Base-by-base conservation (phyloP, 768 basidiomycete genomes). In the Xanthoconium purpureum region DNA sequence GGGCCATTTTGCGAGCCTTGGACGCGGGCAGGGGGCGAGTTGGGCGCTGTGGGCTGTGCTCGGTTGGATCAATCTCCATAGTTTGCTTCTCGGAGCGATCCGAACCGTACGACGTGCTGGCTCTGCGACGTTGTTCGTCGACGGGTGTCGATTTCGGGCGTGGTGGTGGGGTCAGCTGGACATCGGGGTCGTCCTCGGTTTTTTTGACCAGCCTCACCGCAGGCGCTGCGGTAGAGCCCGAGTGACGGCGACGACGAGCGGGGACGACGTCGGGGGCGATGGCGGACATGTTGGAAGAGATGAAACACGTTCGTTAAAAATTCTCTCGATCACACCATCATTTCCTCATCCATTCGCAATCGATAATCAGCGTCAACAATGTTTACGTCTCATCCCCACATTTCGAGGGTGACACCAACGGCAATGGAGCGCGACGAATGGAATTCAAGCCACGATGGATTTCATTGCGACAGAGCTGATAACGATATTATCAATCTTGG, bases 391-490 rank as follows among this genome's bases (percentile, higher is more conserved):
- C 24, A 24, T 24, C 24, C 24, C 24, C 4, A 24, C 24, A n/a
- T 24, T 24, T 24, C 24, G 24, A 4, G 24, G 24, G 24, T 24
- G 24, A 24, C 24, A 35, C 33, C 12, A 5, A 35, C 33, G 33
- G 33, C 33, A 12, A 35, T 35, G 8, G 33, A 35, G 6, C 8
- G 12, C 6, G 12, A 6, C 33, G 33, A 12, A 35, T 12, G 12
- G 24, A 24, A 35, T 3, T 54, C 57, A 70, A 24, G 63, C 50
- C 67, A 65, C 38, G 46, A 93, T 88, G 47, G 77, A 83, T 73
- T 94, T 94, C 82, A 87, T 87, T 45, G 91, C 91, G 6, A 92
- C 89, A 10, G 83, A 77, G 58, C 88, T 91, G n/a, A 81, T 74
- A 8, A 89, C 88, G 33, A 94, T 82, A 55, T 83, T 80, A 63